phyloP scores from a whole-genome alignment of 1,139 yeast genomes.

The Tardiomyces digboiensis region DNA sequence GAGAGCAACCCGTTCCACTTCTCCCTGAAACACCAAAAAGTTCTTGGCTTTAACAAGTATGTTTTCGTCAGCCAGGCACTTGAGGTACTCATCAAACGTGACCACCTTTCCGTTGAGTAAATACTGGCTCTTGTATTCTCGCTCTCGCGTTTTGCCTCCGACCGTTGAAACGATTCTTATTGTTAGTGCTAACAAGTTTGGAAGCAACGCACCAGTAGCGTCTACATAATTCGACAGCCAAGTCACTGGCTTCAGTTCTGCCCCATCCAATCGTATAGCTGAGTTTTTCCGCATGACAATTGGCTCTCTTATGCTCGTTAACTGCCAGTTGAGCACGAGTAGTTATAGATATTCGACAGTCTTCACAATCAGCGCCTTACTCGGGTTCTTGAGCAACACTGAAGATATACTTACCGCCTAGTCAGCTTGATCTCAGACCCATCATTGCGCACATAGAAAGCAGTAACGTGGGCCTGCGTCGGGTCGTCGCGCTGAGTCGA shows the following conservation, averaged over 20 bases:
- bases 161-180: too few relatives aligned
- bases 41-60: conserved; percentile 85
- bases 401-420: conserved; percentile 1
- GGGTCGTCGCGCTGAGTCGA: conserved; percentile 33
- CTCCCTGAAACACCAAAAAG: conserved; percentile 94
- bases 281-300: too few relatives aligned
- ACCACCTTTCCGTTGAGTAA: conserved; percentile 42
- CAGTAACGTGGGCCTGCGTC: conserved; percentile 68
- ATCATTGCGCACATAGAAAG: conserved; percentile 56
- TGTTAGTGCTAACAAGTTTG: too few relatives aligned
- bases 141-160: neutral
- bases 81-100: conserved; percentile 55
- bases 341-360: too few relatives aligned
- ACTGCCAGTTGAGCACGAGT: too few relatives aligned
- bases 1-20: conserved; percentile 88
- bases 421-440: conserved; percentile 18
- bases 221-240: too few relatives aligned
- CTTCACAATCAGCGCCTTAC: too few relatives aligned
- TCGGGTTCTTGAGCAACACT: conserved; percentile 7
- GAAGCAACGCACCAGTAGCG: too few relatives aligned
- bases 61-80: conserved; percentile 65
- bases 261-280: too few relatives aligned
- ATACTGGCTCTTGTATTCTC: conserved; percentile 1
- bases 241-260: too few relatives aligned
- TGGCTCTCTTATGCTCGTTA: too few relatives aligned